Percentiles rank a stretch among this genome's conserved stretches.
Evolutionary conservation across 1,284 basidiomycete genomes (phyloP).

Genomic region (Vanrija sp.): DNA sequence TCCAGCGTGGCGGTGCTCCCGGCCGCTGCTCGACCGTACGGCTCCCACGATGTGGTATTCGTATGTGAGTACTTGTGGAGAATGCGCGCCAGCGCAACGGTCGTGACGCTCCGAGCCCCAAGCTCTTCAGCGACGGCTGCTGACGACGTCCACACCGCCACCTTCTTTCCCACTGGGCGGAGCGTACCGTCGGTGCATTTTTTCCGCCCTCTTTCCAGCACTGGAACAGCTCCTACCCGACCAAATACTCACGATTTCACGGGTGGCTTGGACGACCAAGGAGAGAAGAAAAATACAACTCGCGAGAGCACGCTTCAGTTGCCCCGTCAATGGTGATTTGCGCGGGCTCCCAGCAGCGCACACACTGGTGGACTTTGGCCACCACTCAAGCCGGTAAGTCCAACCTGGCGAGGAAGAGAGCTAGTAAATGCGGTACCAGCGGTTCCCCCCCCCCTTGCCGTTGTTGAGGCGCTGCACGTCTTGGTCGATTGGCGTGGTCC

Average conservation of each 20-base stretch:
- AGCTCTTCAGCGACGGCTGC: constrained; percentile 46
- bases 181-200: constrained; percentile 11
- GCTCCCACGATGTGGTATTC: constrained; percentile 48
- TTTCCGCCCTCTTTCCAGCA: constrained; percentile 41
- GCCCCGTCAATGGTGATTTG: constrained; percentile 60
- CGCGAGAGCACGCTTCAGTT: constrained; percentile 53
- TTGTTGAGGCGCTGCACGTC: constrained; percentile 50
- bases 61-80: constrained; percentile 18
- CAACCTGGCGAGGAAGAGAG: constrained; percentile 49
- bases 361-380: constrained; percentile 56
- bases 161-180: constrained; percentile 26
- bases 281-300: constrained; percentile 63
- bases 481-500: constrained; percentile 48
- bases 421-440: constrained; percentile 3
- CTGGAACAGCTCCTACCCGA: constrained; percentile 51
- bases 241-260: constrained; percentile 47
- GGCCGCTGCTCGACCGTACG: constrained; percentile 37
- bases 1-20: constrained; percentile 42
- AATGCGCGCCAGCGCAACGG: constrained; percentile 27
- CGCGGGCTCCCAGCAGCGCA: constrained; percentile 52
- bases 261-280: constrained; percentile 54
- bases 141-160: constrained; percentile 33
- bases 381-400: constrained; percentile 60
- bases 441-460: constrained; percentile 35
- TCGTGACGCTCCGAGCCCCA: constrained; percentile 37